phyloP scores from a whole-genome alignment of 139 green algal genomes.

The Chlamydomonas sp. region DNA sequence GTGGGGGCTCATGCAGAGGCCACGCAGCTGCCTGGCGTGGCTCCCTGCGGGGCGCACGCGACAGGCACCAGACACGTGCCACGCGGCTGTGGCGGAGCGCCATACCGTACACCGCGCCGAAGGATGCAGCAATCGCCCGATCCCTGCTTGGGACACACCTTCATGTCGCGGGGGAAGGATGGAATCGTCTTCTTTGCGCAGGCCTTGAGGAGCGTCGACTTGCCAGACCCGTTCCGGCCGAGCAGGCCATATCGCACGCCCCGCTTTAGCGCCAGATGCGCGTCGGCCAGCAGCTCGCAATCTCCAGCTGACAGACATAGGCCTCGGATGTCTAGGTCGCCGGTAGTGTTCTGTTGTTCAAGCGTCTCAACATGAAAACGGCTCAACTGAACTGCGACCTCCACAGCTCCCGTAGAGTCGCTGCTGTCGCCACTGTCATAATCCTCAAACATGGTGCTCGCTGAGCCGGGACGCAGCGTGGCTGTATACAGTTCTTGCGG shows the following conservation, averaged over 20 bases:
- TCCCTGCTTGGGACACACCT: not conserved
- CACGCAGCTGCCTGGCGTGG: no score
- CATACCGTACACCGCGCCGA: not conserved
- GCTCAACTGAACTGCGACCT: no score
- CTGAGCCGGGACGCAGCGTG: no score
- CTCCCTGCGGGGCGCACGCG: not conserved
- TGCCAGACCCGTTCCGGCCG: constrained; percentile 20
- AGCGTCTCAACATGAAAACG: no score
- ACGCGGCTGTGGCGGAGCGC: not conserved
- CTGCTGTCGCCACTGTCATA: no score
- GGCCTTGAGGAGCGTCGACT: constrained; percentile 21
- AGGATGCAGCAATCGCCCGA: not conserved
- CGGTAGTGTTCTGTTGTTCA: not conserved
- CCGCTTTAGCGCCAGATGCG: not conserved
- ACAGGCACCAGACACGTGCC: not conserved
- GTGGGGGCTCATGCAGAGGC: no score
- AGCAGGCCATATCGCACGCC: constrained; percentile 26
- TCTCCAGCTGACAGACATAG: not conserved
- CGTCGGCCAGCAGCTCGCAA: constrained; percentile 5
- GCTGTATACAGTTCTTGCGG: no score
- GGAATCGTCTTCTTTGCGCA: constrained; percentile 1
- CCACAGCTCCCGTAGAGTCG: no score
- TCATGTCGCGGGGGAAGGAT: constrained; percentile 3
- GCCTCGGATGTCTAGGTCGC: constrained; percentile 18
- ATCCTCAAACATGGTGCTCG: no score